phyloP scores from a whole-genome alignment of 768 basidiomycete species.

The Psilocybe cubensis region DNA sequence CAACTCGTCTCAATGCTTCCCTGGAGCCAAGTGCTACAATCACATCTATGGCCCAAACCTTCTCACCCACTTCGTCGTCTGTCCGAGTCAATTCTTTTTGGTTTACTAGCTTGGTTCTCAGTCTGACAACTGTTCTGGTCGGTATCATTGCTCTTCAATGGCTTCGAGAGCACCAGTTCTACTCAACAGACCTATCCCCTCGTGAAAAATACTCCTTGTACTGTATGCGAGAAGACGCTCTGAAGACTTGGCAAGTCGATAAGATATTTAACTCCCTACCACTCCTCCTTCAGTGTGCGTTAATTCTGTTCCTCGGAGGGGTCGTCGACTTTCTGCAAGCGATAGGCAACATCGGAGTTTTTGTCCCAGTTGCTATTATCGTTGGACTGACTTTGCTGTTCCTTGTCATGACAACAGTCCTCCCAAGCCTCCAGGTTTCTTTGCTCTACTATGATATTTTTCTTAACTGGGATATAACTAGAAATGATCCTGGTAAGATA shows the following conservation, averaged over 20 bases:
- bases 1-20: background rate
- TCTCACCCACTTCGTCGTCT: slow-evolving; percentile 6
- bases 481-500: background rate
- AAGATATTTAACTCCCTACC: slow-evolving; percentile 23
- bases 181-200: slow-evolving; percentile 9
- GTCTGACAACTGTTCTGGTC: slow-evolving; percentile 18
- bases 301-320: slow-evolving; percentile 27
- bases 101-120: slow-evolving; percentile 22
- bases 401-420: slow-evolving; percentile 6
- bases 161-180: slow-evolving; percentile 22
- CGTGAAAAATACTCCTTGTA: slow-evolving; percentile 18
- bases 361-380: slow-evolving; percentile 7
- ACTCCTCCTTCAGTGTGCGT: slow-evolving; percentile 23
- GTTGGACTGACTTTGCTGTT: slow-evolving; percentile 1
- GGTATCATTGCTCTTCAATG: slow-evolving; percentile 24
- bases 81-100: slow-evolving; percentile 21
- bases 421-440: slow-evolving; percentile 3
- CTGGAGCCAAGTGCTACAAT: background rate
- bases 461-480: background rate
- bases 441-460: background rate
- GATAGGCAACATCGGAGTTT: slow-evolving; percentile 13
- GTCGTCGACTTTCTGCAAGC: slow-evolving; percentile 25
- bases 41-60: background rate
- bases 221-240: slow-evolving; percentile 23
- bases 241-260: slow-evolving; percentile 22